A percentile compares a stretch with the other conserved stretches of the same genome.
phyloP scores from a whole-genome alignment of 805 yeast species.

The Saccharomycopsis olivae region DNA sequence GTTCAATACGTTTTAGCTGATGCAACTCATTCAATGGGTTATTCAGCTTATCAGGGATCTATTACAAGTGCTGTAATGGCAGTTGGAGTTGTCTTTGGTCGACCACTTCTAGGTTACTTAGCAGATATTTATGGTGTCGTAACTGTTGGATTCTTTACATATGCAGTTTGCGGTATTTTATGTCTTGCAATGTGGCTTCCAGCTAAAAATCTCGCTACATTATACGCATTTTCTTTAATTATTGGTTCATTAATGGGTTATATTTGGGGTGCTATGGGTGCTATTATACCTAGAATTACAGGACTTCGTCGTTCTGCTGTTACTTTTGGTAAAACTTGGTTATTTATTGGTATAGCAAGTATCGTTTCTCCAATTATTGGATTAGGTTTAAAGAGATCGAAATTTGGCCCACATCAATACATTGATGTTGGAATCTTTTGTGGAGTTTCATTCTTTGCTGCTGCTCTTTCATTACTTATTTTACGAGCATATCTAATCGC shows the following conservation, averaged over 20 bases:
- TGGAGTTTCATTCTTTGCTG: constrained; percentile 42
- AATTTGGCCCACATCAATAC: constrained; percentile 27
- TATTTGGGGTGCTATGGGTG: constrained; percentile 44
- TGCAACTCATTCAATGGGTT: constrained; percentile 51
- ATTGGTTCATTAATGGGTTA: constrained; percentile 53
- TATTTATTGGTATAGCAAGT: constrained; percentile 37
- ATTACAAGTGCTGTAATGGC: constrained; percentile 50
- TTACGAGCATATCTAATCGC: constrained; percentile 47
- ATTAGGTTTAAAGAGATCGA: constrained; percentile 31
- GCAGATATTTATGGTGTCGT: constrained; percentile 44
- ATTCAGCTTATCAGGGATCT: constrained; percentile 42
- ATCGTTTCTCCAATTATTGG: constrained; percentile 56
- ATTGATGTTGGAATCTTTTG: constrained; percentile 45
- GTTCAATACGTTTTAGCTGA: constrained; percentile 49
- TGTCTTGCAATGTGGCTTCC: constrained; percentile 48
- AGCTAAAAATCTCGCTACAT: constrained; percentile 45
- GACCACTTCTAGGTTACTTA: constrained; percentile 44
- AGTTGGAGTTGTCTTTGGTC: constrained; percentile 43
- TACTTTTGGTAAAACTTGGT: constrained; percentile 42
- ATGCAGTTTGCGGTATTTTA: constrained; percentile 31
- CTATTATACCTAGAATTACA: constrained; percentile 40
- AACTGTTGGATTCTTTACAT: constrained; percentile 31
- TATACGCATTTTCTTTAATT: constrained; percentile 39
- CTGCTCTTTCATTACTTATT: constrained; percentile 31
- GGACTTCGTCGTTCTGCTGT: constrained; percentile 45